These are phyloP conservation scores for Beauveria australis DNA, from an alignment of 2,329 filamentous ascomycete species.

Conservation along the genomic window DNA sequence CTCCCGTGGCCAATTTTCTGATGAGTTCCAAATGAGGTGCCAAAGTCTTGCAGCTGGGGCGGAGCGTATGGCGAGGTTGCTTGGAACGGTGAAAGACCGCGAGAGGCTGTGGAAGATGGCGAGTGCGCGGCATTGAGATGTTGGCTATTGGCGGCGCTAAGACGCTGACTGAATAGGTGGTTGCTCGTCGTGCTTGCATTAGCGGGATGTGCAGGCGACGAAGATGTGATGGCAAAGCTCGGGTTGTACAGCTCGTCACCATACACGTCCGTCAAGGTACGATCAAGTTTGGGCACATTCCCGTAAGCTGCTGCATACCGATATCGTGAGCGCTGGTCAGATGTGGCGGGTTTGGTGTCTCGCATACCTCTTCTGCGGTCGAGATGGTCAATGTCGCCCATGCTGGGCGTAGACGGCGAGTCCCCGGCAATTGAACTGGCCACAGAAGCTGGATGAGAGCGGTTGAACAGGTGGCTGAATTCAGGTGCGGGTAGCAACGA, in stretches of 20 bases:
- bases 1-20: slow-evolving; percentile 53
- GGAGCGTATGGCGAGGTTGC: slow-evolving; percentile 57
- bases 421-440: slow-evolving; percentile 50
- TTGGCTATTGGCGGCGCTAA: slow-evolving; percentile 72
- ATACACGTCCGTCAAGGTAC: slow-evolving; percentile 80
- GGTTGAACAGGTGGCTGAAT: slow-evolving; percentile 29
- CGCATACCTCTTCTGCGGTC: slow-evolving; percentile 48
- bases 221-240: slow-evolving; percentile 50
- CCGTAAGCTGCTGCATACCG: slow-evolving; percentile 47
- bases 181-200: slow-evolving; percentile 41
- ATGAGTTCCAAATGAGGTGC: slow-evolving; percentile 26
- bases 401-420: slow-evolving; percentile 50
- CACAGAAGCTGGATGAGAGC: slow-evolving; percentile 47
- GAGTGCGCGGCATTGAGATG: slow-evolving; percentile 54
- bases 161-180: slow-evolving; percentile 62
- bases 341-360: neutral
- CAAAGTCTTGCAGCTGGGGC: slow-evolving; percentile 35
- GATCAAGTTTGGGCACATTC: slow-evolving; percentile 66
- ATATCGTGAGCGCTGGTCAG: slow-evolving; percentile 50
- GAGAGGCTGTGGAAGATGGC: slow-evolving; percentile 38
- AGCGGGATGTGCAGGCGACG: slow-evolving; percentile 40
- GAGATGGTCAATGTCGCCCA: slow-evolving; percentile 39
- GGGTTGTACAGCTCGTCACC: slow-evolving; percentile 79
- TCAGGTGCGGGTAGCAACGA: slow-evolving; percentile 39
- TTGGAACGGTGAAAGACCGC: slow-evolving; percentile 76